Percentiles rank a stretch among this genome's conserved stretches.
phyloP scores from a whole-genome alignment of 2,329 filamentous ascomycete species.

The Neofusicoccum sp. region DNA sequence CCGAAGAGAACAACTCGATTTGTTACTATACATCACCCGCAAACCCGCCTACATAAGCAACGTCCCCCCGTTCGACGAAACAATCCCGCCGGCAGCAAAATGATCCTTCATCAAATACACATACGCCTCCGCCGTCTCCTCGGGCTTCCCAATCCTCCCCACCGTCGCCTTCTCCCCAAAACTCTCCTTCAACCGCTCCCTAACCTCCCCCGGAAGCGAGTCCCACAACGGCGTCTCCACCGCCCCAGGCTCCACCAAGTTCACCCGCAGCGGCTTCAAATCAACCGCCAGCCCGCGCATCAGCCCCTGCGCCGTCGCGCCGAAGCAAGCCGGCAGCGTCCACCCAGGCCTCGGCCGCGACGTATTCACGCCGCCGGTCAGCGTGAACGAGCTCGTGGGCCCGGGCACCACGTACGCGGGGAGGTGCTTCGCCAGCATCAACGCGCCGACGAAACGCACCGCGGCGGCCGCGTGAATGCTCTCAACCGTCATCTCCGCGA shows the following conservation, averaged over 20 bases:
- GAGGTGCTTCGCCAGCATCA: constrained; percentile 43
- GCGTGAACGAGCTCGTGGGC: constrained; percentile 36
- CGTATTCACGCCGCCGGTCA: constrained; percentile 41
- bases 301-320: constrained; percentile 40
- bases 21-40: not conserved
- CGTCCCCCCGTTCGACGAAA: constrained; percentile 43
- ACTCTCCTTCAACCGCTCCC: constrained; percentile 22
- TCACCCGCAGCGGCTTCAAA: constrained; percentile 62
- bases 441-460: constrained; percentile 36
- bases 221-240: constrained; percentile 46
- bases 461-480: constrained; percentile 24
- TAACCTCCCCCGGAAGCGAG: constrained; percentile 18
- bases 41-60: not conserved
- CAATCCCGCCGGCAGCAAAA: constrained; percentile 45
- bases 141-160: constrained; percentile 27
- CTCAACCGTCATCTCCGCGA: constrained; percentile 30
- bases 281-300: constrained; percentile 60
- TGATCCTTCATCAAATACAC: constrained; percentile 48
- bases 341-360: constrained; percentile 36
- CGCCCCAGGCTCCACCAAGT: constrained; percentile 58
- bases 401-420: constrained; percentile 33
- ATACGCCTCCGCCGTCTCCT: constrained; percentile 45
- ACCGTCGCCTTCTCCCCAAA: constrained; percentile 29
- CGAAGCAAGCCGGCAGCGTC: constrained; percentile 29
- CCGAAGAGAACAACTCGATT: too few relatives aligned